Percentiles rank a stretch among this genome's conserved stretches.
Conservation (phyloP, 2,329 filamentous ascomycete genomes). For the Alternaria triticimaculans region DNA sequence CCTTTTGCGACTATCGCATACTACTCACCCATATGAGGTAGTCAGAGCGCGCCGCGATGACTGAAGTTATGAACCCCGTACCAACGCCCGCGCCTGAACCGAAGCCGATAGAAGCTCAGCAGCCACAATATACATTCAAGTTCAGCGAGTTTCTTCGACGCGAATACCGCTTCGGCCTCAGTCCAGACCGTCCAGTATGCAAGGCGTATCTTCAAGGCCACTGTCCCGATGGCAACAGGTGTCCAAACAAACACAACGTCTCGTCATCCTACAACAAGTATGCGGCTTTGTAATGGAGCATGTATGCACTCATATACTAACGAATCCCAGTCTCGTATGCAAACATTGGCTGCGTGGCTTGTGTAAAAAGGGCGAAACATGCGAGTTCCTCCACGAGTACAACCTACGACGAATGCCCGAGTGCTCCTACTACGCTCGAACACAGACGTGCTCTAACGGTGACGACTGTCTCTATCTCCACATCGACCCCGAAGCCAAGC, state of each 20-base stretch:
- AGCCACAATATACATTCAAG: slow-evolving; percentile 70
- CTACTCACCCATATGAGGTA: not conserved
- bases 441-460: slow-evolving; percentile 94
- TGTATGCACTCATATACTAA: slow-evolving; percentile 9
- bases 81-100: slow-evolving; percentile 27
- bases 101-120: slow-evolving; percentile 35
- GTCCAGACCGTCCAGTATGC: slow-evolving; percentile 74
- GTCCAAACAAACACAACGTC: slow-evolving; percentile 79
- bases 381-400: slow-evolving; percentile 98
- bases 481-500: slow-evolving; percentile 80
- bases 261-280: slow-evolving; percentile 70
- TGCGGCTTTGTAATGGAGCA: slow-evolving; percentile 22
- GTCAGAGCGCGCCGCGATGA: slow-evolving; percentile 25
- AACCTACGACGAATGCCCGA: slow-evolving; percentile 98
- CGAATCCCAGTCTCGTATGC: slow-evolving; percentile 74
- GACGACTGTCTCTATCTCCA: slow-evolving; percentile 96
- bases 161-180: slow-evolving; percentile 84
- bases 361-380: slow-evolving; percentile 96
- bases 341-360: slow-evolving; percentile 98
- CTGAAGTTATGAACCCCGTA: slow-evolving; percentile 38
- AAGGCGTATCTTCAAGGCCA: slow-evolving; percentile 84
- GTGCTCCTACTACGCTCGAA: slow-evolving; percentile 94
- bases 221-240: slow-evolving; percentile 83
- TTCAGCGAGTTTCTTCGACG: slow-evolving; percentile 85
- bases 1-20: not conserved